Base-by-base conservation (phyloP, 2,329 filamentous ascomycete species). In the Monilinia vaccinii-corymbosi region DNA sequence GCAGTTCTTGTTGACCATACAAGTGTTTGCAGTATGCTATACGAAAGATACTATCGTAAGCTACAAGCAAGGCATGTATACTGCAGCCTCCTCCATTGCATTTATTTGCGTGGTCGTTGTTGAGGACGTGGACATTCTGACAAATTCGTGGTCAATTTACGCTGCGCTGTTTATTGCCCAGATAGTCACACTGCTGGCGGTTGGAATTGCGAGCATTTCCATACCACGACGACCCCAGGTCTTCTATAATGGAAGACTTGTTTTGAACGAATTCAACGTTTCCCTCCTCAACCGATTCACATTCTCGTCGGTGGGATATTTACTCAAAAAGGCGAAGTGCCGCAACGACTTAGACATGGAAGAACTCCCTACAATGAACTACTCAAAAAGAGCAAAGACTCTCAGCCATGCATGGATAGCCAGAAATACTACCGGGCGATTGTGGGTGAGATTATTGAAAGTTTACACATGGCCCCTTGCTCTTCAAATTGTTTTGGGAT, bases 211-310 rank as follows among this genome's bases (percentile, higher is more conserved):
- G 18, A 79, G 79, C 64, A 63, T 84, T n/a, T 76, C 78, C 1
- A 74, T 90, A n/a, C 86, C 85, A 10, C 79, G 87, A 51, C 78
- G 87, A 18, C 87, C 87, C 2, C 77, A 84, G 55, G 82, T 91
- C 25, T 88, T 78, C 67, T 79, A 66, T 65, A 70, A 85, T 36
- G 83, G 77, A 28, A 74, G 77, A 58, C 68, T 77, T 8, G 84
- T 91, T 42, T 86, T 91, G 66, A 75, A 75, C 23, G 78, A 86
- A 71, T 78, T 77, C 66, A 85, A 84, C 0, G 76, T 76, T 3
- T 83, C 84, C 3, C 79, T 83, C 1, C 76, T 86, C 56, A 78
- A 74, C 56, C 80, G 82, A 56, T 81, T 82, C 68, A 87, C 81
- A 6, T 91, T 84, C 74, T 75, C 75, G 56, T 91, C 87, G 87